Percentiles rank a stretch among this genome's conserved stretches.
These are phyloP conservation scores for Xylaria scruposa DNA, from an alignment of 495 filamentous ascomycete genomes.

Conservation along the genomic window DNA sequence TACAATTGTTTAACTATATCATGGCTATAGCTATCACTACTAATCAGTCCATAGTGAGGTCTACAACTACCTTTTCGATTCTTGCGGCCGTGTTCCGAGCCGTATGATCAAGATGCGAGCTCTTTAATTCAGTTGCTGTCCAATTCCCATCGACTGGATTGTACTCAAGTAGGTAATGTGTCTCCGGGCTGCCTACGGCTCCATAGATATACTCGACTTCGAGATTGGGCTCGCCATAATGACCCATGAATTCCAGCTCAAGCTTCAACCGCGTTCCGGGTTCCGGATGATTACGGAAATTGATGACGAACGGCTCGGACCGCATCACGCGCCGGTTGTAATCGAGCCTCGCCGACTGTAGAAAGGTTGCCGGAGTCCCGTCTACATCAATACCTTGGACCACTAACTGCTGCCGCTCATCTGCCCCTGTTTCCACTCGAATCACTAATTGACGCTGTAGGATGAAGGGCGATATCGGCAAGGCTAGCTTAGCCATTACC, in stretches of 20 bases:
- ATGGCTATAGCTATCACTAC: not conserved
- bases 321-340: constrained; percentile 41
- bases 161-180: constrained; percentile 50
- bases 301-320: constrained; percentile 50
- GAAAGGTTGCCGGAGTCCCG: constrained; percentile 51
- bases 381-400: constrained; percentile 50
- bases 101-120: not conserved
- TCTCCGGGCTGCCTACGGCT: constrained; percentile 17
- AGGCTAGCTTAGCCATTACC: constrained; percentile 47
- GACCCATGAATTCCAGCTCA: constrained; percentile 55
- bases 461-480: constrained; percentile 47
- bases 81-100: not conserved
- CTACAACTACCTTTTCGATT: constrained; percentile 14
- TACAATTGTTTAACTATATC: not conserved
- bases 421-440: constrained; percentile 31
- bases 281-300: constrained; percentile 41
- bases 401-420: constrained; percentile 34
- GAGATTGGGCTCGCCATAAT: constrained; percentile 52
- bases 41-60: not conserved
- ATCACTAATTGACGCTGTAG: constrained; percentile 42
- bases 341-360: constrained; percentile 46
- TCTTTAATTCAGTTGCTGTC: constrained; percentile 32
- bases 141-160: constrained; percentile 48
- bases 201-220: constrained; percentile 37
- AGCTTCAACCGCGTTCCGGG: constrained; percentile 37